Conservation (phyloP, 768 basidiomycete genomes). For the Artomyces pyxidatus region DNA sequence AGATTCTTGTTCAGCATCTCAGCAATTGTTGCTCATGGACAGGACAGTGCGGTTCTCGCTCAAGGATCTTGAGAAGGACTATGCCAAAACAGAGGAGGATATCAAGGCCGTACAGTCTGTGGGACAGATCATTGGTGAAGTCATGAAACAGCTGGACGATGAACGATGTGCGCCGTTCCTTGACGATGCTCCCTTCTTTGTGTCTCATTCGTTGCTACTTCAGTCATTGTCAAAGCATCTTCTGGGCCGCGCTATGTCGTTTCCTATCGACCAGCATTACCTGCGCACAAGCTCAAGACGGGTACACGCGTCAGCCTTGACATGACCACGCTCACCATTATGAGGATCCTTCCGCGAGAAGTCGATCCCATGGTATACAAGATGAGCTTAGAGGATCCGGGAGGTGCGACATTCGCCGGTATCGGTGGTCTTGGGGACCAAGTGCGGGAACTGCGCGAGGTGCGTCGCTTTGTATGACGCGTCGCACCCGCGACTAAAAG, state of each 20-base stretch:
- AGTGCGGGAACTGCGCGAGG: constrained; percentile 93
- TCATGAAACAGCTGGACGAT: constrained; percentile 97
- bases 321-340: constrained; percentile 98
- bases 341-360: constrained; percentile 96
- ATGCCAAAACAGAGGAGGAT: constrained; percentile 94
- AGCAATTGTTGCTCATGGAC: neutral
- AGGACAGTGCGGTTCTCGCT: constrained; percentile 79
- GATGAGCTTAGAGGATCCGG: constrained; percentile 98
- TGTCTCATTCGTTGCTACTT: constrained; percentile 1
- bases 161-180: constrained; percentile 71
- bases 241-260: constrained; percentile 98
- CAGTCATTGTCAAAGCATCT: constrained; percentile 98
- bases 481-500: neutral
- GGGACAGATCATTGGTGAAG: constrained; percentile 98
- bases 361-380: constrained; percentile 98
- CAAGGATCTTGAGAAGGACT: constrained; percentile 83
- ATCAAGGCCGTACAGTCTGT: constrained; percentile 99
- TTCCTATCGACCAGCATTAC: constrained; percentile 88
- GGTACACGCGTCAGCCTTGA: constrained; percentile 95
- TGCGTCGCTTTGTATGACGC: constrained; percentile 25
- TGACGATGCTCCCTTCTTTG: neutral
- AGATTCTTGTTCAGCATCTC: neutral
- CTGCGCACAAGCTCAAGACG: constrained; percentile 85
- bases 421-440: constrained; percentile 96
- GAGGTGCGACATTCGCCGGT: constrained; percentile 90